A percentile compares a stretch with the other conserved stretches of the same genome.
Evolutionary conservation across 208 protist species (phyloP).

Genomic region (Acanthamoeba lenticulata): DNA sequence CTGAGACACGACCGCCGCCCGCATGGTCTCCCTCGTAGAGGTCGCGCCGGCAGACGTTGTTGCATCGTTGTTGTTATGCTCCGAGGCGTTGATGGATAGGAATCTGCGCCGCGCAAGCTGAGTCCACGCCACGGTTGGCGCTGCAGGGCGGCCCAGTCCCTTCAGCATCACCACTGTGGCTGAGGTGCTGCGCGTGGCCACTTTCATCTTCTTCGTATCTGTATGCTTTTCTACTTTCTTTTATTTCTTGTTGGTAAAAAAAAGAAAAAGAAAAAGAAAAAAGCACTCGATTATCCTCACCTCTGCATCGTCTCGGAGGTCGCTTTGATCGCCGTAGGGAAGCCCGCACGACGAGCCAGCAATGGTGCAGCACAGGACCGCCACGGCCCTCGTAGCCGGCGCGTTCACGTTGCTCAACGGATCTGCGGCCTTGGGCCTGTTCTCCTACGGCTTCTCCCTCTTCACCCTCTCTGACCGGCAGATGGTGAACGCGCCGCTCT

Average conservation of each 20-base stretch:
- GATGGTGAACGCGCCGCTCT: background rate
- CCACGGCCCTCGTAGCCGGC: background rate
- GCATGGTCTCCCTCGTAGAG: background rate
- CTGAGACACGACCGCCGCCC: slow-evolving; percentile 13
- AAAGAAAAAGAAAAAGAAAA: background rate
- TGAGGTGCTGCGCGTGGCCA: too few relatives aligned
- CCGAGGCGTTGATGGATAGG: too few relatives aligned
- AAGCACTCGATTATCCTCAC: too few relatives aligned
- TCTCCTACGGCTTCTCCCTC: slow-evolving; percentile 40
- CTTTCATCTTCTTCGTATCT: background rate
- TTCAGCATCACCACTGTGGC: too few relatives aligned
- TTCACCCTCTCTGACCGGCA: slow-evolving; percentile 19
- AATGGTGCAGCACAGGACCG: slow-evolving; percentile 53
- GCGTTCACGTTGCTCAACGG: slow-evolving; percentile 38
- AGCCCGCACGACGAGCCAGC: too few relatives aligned
- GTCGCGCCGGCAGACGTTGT: background rate
- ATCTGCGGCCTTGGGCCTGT: background rate
- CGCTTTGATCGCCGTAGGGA: too few relatives aligned
- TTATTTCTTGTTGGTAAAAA: background rate
- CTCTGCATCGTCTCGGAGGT: too few relatives aligned
- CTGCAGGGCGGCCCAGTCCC: too few relatives aligned
- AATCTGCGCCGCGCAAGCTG: too few relatives aligned
- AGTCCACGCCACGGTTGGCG: too few relatives aligned
- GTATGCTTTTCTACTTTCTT: too few relatives aligned
- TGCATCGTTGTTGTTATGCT: too few relatives aligned